Evolutionary conservation across 2,329 filamentous ascomycete species (phyloP).

Genomic region (Aspergillus hiratsukae): DNA sequence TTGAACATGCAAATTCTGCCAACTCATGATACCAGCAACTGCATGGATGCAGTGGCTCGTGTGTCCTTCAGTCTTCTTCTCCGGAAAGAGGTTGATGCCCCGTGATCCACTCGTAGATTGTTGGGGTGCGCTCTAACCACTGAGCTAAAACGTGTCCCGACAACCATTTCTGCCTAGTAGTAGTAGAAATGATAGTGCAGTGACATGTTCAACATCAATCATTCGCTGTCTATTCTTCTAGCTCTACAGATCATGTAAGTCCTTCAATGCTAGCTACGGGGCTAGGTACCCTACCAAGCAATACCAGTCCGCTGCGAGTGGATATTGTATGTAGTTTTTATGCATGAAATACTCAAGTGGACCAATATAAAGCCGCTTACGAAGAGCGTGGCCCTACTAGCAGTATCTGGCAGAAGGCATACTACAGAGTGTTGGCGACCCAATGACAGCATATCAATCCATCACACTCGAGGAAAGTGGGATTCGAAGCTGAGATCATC

Average conservation of each 20-base stretch:
- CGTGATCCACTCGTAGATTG: no score
- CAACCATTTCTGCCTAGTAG: no score
- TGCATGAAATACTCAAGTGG: no score
- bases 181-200: no score
- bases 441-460: not conserved
- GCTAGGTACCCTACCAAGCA: no score
- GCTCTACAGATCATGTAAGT: not conserved
- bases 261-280: not conserved
- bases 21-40: not conserved
- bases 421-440: not conserved
- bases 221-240: not conserved
- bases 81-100: not conserved
- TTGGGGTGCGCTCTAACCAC: no score
- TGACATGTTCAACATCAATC: not conserved
- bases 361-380: no score
- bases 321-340: no score
- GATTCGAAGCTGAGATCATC: not conserved
- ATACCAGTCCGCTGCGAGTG: no score
- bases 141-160: no score
- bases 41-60: not conserved
- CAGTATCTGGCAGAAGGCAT: not conserved
- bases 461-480: not conserved
- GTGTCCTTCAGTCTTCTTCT: not conserved
- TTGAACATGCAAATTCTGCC: not conserved
- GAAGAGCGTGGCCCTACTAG: no score